These are phyloP conservation scores for Trichocomaceae sp. DNA, from an alignment of 2,329 filamentous ascomycete genomes.

Conservation along the genomic window DNA sequence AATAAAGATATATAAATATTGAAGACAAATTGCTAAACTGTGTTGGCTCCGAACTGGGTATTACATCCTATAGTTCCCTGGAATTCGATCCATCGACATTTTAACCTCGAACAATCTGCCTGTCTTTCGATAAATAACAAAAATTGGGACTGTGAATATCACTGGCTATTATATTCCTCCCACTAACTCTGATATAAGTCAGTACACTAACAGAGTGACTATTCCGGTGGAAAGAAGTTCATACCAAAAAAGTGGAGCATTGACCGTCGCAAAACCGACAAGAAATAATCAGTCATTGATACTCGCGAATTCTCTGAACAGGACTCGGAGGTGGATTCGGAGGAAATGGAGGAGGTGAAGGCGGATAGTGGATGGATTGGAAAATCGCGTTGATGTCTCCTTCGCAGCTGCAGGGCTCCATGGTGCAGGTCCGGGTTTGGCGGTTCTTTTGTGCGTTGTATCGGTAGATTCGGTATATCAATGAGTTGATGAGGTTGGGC, in stretches of 20 bases:
- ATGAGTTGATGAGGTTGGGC: background rate
- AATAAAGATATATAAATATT: background rate
- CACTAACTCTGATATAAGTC: background rate
- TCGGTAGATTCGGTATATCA: background rate
- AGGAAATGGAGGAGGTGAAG: conserved; percentile 30
- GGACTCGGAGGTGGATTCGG: conserved; percentile 37
- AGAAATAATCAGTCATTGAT: background rate
- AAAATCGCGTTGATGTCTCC: background rate
- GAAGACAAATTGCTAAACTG: background rate
- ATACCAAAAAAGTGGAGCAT: too few species aligned
- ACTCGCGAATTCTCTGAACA: conserved; percentile 13
- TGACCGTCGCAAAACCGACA: background rate
- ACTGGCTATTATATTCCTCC: background rate
- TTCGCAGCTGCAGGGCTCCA: background rate
- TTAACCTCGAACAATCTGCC: background rate
- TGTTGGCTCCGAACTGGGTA: too few species aligned
- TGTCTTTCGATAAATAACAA: background rate
- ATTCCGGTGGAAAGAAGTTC: background rate
- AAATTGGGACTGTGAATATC: background rate
- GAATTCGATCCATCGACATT: background rate
- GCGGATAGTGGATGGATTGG: conserved; percentile 17
- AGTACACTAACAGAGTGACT: background rate
- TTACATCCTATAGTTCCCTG: too few species aligned
- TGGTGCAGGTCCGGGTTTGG: background rate
- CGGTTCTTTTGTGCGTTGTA: background rate